Conservation (phyloP, 176 grass and related monocot species). For the Rhynchospora breviuscula region DNA sequence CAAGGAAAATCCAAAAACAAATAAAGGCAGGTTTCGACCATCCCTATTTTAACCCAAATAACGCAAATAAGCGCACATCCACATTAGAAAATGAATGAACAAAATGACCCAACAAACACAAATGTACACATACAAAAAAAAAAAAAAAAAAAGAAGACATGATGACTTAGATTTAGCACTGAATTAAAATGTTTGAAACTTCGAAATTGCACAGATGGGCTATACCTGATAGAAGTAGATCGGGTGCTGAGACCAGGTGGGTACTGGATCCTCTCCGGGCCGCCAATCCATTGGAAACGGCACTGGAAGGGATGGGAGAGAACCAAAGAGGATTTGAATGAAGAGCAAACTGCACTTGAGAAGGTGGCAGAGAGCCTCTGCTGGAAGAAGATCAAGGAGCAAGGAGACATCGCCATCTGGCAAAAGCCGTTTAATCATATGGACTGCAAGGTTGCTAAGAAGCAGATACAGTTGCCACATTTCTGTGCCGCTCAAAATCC, state of each 20-base stretch:
- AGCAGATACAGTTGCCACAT: background rate
- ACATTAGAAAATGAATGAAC: no score
- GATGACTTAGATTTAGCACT: background rate
- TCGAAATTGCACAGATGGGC: slow-evolving; percentile 24
- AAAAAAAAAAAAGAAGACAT: background rate
- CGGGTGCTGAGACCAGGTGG: slow-evolving; percentile 44
- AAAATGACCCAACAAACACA: background rate
- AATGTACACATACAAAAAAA: background rate
- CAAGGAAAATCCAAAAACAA: no score
- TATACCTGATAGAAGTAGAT: slow-evolving; percentile 49
- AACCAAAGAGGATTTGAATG: slow-evolving; percentile 40
- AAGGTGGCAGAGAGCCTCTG: slow-evolving; percentile 37
- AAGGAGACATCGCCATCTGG: slow-evolving; percentile 42
- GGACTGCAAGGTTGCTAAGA: slow-evolving; percentile 27
- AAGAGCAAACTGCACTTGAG: slow-evolving; percentile 37
- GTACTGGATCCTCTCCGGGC: slow-evolving; percentile 56
- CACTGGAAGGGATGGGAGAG: slow-evolving; percentile 52
- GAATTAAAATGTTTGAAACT: background rate
- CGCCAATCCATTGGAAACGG: slow-evolving; percentile 27
- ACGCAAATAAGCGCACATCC: no score
- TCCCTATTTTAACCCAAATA: no score
- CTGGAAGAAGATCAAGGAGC: slow-evolving; percentile 50
- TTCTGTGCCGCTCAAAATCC: slow-evolving; percentile 30
- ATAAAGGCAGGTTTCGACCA: no score
- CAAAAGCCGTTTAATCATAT: slow-evolving; percentile 40